Conservation (phyloP, 2,329 filamentous ascomycete genomes). For the Emergomyces pasteurianus region DNA sequence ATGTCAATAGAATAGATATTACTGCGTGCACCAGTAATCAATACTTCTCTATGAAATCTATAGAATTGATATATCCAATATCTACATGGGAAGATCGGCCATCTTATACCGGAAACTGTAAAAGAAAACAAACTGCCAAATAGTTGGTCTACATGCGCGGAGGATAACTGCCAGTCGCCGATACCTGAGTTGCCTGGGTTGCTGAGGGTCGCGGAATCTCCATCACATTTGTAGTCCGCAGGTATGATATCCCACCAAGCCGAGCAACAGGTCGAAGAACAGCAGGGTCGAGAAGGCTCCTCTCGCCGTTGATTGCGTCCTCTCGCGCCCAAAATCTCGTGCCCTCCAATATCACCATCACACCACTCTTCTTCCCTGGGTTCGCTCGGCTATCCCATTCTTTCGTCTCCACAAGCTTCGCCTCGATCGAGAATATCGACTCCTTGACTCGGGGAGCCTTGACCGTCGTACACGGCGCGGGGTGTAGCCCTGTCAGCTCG, state of each 20-base stretch:
- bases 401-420: slow-evolving; percentile 56
- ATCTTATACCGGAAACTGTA: not conserved
- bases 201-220: slow-evolving; percentile 49
- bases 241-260: slow-evolving; percentile 79
- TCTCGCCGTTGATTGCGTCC: slow-evolving; percentile 72
- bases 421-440: slow-evolving; percentile 73
- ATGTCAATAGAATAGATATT: too few species aligned
- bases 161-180: not conserved
- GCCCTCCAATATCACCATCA: slow-evolving; percentile 68
- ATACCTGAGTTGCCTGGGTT: not conserved
- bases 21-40: not conserved
- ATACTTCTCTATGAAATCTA: not conserved
- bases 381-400: slow-evolving; percentile 65
- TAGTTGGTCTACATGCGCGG: not conserved
- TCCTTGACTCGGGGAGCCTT: slow-evolving; percentile 64
- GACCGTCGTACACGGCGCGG: slow-evolving; percentile 53
- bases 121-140: not conserved
- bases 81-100: not conserved
- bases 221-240: slow-evolving; percentile 53
- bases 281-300: slow-evolving; percentile 61
- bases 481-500: slow-evolving; percentile 63
- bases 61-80: too few species aligned
- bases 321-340: slow-evolving; percentile 80
- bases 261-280: slow-evolving; percentile 65
- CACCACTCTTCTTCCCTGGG: slow-evolving; percentile 63